A percentile compares a stretch with the other conserved stretches of the same genome.
Conservation (phyloP, 2,329 filamentous ascomycete genomes). For the Verticillium dahliae region DNA sequence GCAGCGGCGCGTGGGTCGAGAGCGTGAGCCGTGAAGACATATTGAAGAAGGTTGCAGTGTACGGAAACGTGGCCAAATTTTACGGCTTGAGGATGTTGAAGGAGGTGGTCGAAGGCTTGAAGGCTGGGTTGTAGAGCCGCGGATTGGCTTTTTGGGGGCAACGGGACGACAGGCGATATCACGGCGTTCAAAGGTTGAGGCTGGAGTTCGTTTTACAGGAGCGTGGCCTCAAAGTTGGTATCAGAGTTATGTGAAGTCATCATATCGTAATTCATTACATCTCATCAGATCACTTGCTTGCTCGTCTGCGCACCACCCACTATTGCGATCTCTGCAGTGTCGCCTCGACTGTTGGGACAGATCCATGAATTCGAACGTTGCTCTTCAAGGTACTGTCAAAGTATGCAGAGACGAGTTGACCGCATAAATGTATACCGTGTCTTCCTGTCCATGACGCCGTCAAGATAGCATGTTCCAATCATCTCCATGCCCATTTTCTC, state of each 20-base stretch:
- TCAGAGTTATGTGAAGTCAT: not conserved
- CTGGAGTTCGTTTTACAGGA: not conserved
- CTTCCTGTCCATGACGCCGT: conserved; percentile 2
- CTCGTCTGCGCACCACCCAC: not conserved
- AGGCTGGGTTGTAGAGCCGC: conserved; percentile 30
- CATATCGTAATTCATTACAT: not conserved
- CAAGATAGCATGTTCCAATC: conserved; percentile 5
- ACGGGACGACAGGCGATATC: not conserved
- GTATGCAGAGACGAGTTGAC: not conserved
- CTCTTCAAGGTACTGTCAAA: not conserved
- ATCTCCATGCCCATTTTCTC: not conserved
- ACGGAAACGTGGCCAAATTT: conserved; percentile 67
- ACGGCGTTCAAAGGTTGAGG: not conserved
- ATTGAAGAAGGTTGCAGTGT: conserved; percentile 58
- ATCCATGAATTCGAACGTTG: too few relatives aligned
- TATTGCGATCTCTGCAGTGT: not conserved
- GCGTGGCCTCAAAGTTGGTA: not conserved
- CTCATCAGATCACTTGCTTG: not conserved
- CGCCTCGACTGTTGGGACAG: not conserved
- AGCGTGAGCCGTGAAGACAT: conserved; percentile 64
- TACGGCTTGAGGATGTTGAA: conserved; percentile 79
- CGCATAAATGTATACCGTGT: not conserved
- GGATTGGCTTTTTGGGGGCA: not conserved
- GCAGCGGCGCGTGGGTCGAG: conserved; percentile 77
- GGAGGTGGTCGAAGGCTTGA: conserved; percentile 62